Conservation (phyloP, 352 stramenopile genomes). For the Pythium diclinum region DNA sequence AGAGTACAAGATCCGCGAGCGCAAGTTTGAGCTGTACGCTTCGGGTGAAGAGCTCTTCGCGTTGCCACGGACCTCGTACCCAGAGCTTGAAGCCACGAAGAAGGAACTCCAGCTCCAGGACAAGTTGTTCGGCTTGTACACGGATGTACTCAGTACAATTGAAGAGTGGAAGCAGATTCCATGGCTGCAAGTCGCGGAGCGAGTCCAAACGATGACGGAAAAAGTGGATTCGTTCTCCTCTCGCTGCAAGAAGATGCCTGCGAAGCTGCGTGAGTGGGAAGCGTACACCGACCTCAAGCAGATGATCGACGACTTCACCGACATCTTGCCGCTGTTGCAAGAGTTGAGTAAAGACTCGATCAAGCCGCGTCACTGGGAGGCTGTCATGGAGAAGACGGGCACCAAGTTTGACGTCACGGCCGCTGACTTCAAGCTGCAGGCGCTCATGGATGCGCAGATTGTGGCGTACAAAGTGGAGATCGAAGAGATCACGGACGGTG, state of each 20-base stretch:
- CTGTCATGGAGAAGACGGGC: constrained; percentile 94
- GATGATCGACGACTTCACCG: constrained; percentile 98
- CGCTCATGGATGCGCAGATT: constrained; percentile 93
- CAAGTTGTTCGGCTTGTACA: constrained; percentile 96
- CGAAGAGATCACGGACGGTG: constrained; percentile 97
- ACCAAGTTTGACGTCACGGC: constrained; percentile 92
- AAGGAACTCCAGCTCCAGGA: constrained; percentile 96
- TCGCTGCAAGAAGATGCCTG: constrained; percentile 97
- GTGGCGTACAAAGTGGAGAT: constrained; percentile 92
- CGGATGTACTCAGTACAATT: constrained; percentile 96
- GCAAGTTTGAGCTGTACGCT: constrained; percentile 97
- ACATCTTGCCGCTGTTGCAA: constrained; percentile 94
- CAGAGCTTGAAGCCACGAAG: constrained; percentile 95
- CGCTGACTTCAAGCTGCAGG: constrained; percentile 95
- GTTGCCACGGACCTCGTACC: constrained; percentile 94
- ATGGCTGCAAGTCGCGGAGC: constrained; percentile 93
- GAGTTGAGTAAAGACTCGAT: constrained; percentile 97
- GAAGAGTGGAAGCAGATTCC: constrained; percentile 96
- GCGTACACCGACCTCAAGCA: constrained; percentile 96
- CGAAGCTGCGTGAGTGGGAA: constrained; percentile 95
- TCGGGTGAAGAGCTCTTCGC: constrained; percentile 97
- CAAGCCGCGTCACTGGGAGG: constrained; percentile 95
- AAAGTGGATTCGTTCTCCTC: constrained; percentile 95
- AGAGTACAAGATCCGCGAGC: constrained; percentile 96
- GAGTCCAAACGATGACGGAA: constrained; percentile 95